phyloP scores from a whole-genome alignment of 2,329 filamentous ascomycete species.

The Exophiala sideris region DNA sequence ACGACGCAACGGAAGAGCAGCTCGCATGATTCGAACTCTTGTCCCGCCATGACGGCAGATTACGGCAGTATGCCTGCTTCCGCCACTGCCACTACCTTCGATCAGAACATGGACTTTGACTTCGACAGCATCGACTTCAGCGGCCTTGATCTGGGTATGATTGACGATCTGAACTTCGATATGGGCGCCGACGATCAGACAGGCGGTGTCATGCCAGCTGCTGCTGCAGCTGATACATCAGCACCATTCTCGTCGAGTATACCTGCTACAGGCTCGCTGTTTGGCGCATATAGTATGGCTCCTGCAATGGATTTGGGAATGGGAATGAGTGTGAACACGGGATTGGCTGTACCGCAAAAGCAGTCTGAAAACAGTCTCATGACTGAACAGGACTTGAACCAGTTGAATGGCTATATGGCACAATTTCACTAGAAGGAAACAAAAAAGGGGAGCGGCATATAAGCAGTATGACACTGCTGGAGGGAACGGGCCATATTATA shows the following conservation, averaged over 20 bases:
- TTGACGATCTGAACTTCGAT: slow-evolving; percentile 25
- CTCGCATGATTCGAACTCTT: slow-evolving; percentile 11
- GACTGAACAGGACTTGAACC: slow-evolving; percentile 20
- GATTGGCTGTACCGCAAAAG: slow-evolving; percentile 2
- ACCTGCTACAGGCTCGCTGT: slow-evolving; percentile 8
- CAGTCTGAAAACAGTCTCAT: slow-evolving; percentile 12
- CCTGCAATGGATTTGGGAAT: slow-evolving; percentile 4
- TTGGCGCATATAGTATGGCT: slow-evolving; percentile 12
- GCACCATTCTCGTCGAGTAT: slow-evolving; percentile 17
- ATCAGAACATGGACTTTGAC: slow-evolving; percentile 27
- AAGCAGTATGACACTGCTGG: background rate
- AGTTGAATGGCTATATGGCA: slow-evolving; percentile 20
- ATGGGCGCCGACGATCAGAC: slow-evolving; percentile 10
- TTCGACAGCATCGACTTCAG: slow-evolving; percentile 29
- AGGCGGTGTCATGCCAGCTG: background rate
- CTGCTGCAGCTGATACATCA: background rate
- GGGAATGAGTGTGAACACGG: slow-evolving; percentile 9
- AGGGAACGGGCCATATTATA: background rate
- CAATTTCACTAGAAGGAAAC: slow-evolving; percentile 14
- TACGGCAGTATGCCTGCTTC: slow-evolving; percentile 15
- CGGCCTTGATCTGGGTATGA: slow-evolving; percentile 24
- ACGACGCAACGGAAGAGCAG: slow-evolving; percentile 4
- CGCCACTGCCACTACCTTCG: slow-evolving; percentile 12
- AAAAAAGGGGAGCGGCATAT: background rate
- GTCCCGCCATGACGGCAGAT: slow-evolving; percentile 5